These are phyloP conservation scores for Rhizophagus sp. DNA, from an alignment of 192 early-diverging fungal species.

Conservation along the genomic window DNA sequence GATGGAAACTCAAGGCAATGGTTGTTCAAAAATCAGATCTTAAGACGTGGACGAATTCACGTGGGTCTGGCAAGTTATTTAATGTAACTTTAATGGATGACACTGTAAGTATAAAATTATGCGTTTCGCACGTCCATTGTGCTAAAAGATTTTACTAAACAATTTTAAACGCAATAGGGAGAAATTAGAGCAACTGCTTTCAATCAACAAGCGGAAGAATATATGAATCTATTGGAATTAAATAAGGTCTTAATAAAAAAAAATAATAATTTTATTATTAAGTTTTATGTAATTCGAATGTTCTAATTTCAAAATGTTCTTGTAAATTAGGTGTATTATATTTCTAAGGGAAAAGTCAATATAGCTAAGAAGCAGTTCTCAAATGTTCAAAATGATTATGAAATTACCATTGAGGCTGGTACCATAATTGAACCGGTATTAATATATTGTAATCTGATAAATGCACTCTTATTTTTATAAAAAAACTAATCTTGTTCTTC, in stretches of 20 bases:
- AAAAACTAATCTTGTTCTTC: not conserved
- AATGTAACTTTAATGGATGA: constrained; percentile 86
- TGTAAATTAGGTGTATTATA: constrained; percentile 63
- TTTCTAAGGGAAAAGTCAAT: constrained; percentile 80
- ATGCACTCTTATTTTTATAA: not conserved
- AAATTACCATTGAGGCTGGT: constrained; percentile 76
- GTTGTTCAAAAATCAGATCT: constrained; percentile 85
- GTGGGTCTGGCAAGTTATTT: constrained; percentile 81
- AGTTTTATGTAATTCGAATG: not conserved
- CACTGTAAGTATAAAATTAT: constrained; percentile 55
- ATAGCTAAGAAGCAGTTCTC: constrained; percentile 84
- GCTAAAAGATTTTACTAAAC: not conserved
- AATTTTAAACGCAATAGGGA: constrained; percentile 51
- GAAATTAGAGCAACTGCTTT: constrained; percentile 97
- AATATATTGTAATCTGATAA: not conserved
- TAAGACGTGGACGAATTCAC: constrained; percentile 74
- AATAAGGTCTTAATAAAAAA: constrained; percentile 50
- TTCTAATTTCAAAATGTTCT: not conserved
- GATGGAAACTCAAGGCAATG: constrained; percentile 94
- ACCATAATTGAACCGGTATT: constrained; percentile 62
- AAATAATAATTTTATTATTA: not conserved
- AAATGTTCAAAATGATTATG: constrained; percentile 88
- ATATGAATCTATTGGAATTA: constrained; percentile 77
- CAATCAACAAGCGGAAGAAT: constrained; percentile 78
- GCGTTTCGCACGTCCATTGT: not conserved